Base-by-base conservation (phyloP, 1,284 basidiomycete species). In the Hemileia vastatrix region DNA sequence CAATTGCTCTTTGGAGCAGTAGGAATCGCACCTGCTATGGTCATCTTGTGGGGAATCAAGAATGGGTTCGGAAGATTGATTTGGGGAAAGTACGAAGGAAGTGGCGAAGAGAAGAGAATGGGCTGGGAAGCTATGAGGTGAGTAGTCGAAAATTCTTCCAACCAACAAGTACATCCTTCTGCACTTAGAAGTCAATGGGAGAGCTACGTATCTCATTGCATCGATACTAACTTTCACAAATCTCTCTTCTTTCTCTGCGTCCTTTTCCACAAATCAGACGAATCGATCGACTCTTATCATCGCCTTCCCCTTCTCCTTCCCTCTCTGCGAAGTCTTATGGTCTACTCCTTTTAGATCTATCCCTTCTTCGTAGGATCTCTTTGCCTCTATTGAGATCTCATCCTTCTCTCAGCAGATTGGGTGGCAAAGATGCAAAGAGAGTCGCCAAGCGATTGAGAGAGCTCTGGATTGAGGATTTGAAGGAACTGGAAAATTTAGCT, bases 1-100 rank as follows among this genome's bases (percentile, higher is more conserved):
- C 90, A 96, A 76, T 81, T 98, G 36, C 95, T 94, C 1, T 97
- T 98, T 70, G 94, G 89, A 1, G 95, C 96, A 67, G 92, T 97
- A 62, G 93, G 94, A 68, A 86, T 98, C 15, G 92, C 94, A 0
- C 92, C 92, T 1, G 86, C 88, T 0, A 77, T 97, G 15, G 84
- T 85, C 1, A 80, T 97, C 48, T 81, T 93, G 2, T 92, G 93
- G 70, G 80, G 85, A 1, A 67, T 82, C 6, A 80, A 81, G 8
- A 82, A 82, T 4, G 84, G 82, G 75, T 44, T 86, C 8, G 72
- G 78, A 2, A 72, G 80, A 76, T 75, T 58, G 80, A 81, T 21
- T 74, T 75, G 49, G 79, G 81, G 13, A 33, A 76, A 77, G 44
- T 76, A 78, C 66, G 73, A 77, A 65, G 60, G 77, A 54, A 74